Conservation (phyloP, 371 early-diverging fungal genomes). For the Mucor saturninus region DNA sequence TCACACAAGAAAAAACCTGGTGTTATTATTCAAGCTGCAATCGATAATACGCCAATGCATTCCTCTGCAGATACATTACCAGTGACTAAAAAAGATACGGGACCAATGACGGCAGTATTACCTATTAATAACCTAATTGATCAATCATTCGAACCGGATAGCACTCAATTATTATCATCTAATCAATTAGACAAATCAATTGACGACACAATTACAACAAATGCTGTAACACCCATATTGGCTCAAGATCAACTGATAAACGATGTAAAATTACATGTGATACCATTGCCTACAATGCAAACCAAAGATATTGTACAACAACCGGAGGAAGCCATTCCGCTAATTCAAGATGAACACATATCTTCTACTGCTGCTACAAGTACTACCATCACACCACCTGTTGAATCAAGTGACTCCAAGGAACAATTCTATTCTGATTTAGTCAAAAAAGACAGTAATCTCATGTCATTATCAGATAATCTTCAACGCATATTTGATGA, state of each 20-base stretch:
- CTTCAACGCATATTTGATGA: conserved; percentile 3
- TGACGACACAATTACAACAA: not conserved
- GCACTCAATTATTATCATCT: not conserved
- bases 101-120: not conserved
- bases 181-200: not conserved
- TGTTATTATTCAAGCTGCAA: not conserved
- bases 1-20: not conserved
- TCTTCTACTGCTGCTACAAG: not conserved
- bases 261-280: not conserved
- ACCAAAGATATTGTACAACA: not conserved
- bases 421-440: not conserved
- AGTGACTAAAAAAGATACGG: not conserved
- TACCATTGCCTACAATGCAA: not conserved
- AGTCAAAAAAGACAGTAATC: conserved; percentile 1
- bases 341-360: not conserved
- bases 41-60: not conserved
- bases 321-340: not conserved
- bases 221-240: not conserved
- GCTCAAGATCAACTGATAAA: not conserved
- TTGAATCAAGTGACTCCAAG: not conserved
- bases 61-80: not conserved
- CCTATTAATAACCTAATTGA: not conserved
- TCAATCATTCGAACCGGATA: not conserved
- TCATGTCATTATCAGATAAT: conserved; percentile 5
- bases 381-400: not conserved